phyloP scores from a whole-genome alignment of 2,329 filamentous ascomycete species.

The Neoscytalidium dimidiatum region DNA sequence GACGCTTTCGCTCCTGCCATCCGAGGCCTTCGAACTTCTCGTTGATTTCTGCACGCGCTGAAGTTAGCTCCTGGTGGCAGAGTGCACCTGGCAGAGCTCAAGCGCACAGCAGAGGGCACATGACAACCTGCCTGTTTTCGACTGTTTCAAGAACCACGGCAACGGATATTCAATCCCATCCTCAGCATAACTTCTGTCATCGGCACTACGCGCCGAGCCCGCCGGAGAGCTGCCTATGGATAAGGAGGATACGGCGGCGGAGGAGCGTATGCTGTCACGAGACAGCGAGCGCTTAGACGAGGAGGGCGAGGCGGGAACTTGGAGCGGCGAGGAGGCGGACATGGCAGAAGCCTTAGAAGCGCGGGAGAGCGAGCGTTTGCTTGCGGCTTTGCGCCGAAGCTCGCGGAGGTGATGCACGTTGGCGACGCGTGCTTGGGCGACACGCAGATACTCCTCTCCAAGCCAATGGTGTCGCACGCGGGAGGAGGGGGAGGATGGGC shows the following conservation, averaged over 20 bases:
- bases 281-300: conserved; percentile 43
- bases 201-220: conserved; percentile 26
- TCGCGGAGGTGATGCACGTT: conserved; percentile 20
- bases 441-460: not conserved
- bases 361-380: conserved; percentile 32
- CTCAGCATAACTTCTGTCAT: not conserved
- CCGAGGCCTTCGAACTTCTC: conserved; percentile 63
- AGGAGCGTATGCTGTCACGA: conserved; percentile 38
- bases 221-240: conserved; percentile 27
- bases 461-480: not conserved
- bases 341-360: conserved; percentile 25
- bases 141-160: conserved; percentile 51
- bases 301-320: conserved; percentile 23
- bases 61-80: conserved; percentile 8
- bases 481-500: not conserved
- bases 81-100: not conserved
- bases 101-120: conserved; percentile 18
- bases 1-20: conserved; percentile 59
- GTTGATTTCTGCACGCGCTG: conserved; percentile 52
- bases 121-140: conserved; percentile 51
- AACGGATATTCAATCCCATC: conserved; percentile 8
- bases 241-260: conserved; percentile 29
- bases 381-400: conserved; percentile 26
- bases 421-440: conserved; percentile 13
- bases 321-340: conserved; percentile 29